These are phyloP conservation scores for Thalassiosira hispida DNA, from an alignment of 352 stramenopile species.

Conservation along the genomic window DNA sequence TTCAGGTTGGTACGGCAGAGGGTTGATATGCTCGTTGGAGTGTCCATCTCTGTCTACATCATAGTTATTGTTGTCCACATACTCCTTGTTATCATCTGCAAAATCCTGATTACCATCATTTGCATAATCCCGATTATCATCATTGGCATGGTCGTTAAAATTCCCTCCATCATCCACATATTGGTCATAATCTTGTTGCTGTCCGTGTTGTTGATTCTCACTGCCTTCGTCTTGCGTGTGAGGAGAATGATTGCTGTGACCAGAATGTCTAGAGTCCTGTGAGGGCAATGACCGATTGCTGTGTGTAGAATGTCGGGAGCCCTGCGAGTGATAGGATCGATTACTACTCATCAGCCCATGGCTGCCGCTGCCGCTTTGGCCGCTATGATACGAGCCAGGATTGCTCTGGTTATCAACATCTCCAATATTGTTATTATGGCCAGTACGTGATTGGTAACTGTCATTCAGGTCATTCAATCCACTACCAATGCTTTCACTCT, in stretches of 20 bases:
- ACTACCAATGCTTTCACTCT: constrained; percentile 16
- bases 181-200: neutral
- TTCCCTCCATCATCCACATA: constrained; percentile 6
- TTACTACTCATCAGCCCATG: constrained; percentile 1
- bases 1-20: constrained; percentile 4
- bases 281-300: constrained; percentile 21
- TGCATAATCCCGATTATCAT: constrained; percentile 5
- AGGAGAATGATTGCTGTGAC: no score
- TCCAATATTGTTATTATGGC: neutral
- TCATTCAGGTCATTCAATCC: neutral
- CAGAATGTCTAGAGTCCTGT: no score
- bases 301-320: constrained; percentile 15
- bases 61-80: constrained; percentile 5
- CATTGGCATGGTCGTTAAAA: neutral
- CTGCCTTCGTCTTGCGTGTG: neutral
- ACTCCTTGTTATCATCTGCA: constrained; percentile 3
- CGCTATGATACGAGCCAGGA: neutral
- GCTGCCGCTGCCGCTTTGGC: neutral
- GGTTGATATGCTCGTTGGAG: constrained; percentile 4
- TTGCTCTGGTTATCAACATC: neutral
- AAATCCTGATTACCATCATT: neutral
- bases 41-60: constrained; percentile 7
- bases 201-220: constrained; percentile 2
- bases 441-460: neutral
- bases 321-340: constrained; percentile 3